Conservation (phyloP, 139 green algal genomes). For the Coccomyxa sp. region DNA sequence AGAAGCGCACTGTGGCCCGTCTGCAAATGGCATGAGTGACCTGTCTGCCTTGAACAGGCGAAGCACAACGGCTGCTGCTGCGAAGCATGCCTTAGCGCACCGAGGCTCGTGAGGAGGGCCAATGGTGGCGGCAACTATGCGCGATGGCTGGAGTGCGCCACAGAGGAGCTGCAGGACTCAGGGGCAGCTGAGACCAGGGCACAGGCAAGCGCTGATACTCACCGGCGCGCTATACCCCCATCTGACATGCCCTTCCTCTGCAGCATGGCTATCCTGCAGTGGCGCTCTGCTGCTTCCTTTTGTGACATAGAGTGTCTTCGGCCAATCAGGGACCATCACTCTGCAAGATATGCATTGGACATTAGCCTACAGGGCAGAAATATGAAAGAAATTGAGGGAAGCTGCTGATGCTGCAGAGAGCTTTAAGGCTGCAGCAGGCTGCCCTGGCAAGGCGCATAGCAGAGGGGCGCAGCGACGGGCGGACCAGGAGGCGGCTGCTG, state of each 20-base stretch:
- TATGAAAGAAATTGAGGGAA: not conserved
- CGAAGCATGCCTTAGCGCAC: constrained; percentile 62
- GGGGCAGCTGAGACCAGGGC: not conserved
- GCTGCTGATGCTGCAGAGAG: not conserved
- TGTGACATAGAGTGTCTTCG: too few relatives aligned
- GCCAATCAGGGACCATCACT: not conserved
- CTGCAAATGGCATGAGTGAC: too few relatives aligned
- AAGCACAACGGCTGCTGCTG: constrained; percentile 73
- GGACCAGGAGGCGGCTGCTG: not conserved
- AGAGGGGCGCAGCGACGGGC: constrained; percentile 4
- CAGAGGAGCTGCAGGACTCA: not conserved
- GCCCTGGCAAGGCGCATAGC: not conserved
- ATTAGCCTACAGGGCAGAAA: not conserved
- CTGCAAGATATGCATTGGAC: not conserved
- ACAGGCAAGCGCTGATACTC: not conserved
- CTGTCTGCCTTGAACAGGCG: too few relatives aligned
- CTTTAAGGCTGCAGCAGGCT: not conserved
- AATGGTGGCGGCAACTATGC: constrained; percentile 59
- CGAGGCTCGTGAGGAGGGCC: constrained; percentile 69
- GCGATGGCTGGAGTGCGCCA: constrained; percentile 26
- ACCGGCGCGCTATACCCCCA: not conserved
- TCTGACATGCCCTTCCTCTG: not conserved
- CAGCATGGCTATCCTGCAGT: not conserved
- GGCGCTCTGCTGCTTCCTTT: not conserved
- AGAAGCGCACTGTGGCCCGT: too few relatives aligned